Evolutionary conservation across 805 yeast species (phyloP).

Genomic region (Cyberlindnera xylosilytica): DNA sequence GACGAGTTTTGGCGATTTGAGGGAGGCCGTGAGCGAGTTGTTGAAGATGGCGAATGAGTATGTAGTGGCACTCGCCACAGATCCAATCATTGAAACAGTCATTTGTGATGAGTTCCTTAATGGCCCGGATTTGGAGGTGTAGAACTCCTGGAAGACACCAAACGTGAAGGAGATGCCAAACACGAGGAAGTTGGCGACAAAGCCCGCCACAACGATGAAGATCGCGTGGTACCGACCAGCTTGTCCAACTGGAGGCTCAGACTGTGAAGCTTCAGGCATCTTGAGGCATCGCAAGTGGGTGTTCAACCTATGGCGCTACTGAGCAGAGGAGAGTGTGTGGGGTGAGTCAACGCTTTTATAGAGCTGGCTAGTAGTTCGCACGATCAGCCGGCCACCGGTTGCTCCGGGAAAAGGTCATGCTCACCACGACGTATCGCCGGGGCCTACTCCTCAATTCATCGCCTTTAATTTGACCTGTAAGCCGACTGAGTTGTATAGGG

Average conservation of each 20-base stretch:
- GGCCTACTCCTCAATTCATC: no score
- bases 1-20: constrained; percentile 20
- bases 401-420: no score
- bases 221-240: constrained; percentile 7
- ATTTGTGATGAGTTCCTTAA: constrained; percentile 25
- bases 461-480: no score
- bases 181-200: constrained; percentile 30
- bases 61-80: constrained; percentile 31
- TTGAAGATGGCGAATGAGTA: constrained; percentile 31
- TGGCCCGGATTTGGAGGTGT: constrained; percentile 32
- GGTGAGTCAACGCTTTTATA: no score
- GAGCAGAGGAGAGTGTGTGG: no score
- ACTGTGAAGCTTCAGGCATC: neutral
- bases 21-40: constrained; percentile 20
- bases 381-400: no score
- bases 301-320: no score
- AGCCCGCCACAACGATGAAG: constrained; percentile 20
- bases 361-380: no score
- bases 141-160: constrained; percentile 38
- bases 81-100: constrained; percentile 33
- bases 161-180: constrained; percentile 36
- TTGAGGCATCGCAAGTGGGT: no score
- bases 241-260: neutral
- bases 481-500: no score
- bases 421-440: no score